phyloP scores from a whole-genome alignment of 495 filamentous ascomycete genomes.

The Antarctomyces pellizariae region DNA sequence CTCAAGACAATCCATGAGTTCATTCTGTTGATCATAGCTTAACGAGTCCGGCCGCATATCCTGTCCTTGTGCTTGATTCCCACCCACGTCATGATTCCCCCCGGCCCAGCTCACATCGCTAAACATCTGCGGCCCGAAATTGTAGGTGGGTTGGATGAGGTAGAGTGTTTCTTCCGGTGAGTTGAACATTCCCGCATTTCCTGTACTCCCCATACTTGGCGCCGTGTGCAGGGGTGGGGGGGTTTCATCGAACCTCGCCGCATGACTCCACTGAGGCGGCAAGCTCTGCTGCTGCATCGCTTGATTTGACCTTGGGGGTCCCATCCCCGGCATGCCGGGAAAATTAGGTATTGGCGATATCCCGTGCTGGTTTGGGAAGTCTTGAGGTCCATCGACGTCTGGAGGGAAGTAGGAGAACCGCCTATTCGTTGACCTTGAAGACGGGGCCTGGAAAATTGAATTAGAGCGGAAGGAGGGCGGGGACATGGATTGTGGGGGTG shows the following conservation, averaged over 20 bases:
- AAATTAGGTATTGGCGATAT: conserved; percentile 6
- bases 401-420: conserved; percentile 30
- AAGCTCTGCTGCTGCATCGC: background rate
- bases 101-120: conserved; percentile 7
- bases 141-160: conserved; percentile 8
- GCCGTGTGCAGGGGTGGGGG: too few relatives aligned
- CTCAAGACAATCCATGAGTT: conserved; percentile 43
- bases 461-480: conserved; percentile 27
- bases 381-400: conserved; percentile 11
- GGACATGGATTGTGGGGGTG: conserved; percentile 16
- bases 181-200: too few relatives aligned
- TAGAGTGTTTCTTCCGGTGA: conserved; percentile 4
- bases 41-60: too few relatives aligned
- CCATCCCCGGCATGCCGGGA: too few relatives aligned
- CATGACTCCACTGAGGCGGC: background rate
- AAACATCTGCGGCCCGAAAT: conserved; percentile 6
- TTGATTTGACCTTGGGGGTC: background rate
- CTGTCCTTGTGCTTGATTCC: conserved; percentile 35
- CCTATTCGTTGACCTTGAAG: conserved; percentile 18
- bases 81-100: too few relatives aligned
- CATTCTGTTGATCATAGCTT: conserved; percentile 44
- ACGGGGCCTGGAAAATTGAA: conserved; percentile 28
- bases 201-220: too few relatives aligned
- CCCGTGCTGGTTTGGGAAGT: conserved; percentile 7
- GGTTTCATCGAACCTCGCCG: background rate